These are phyloP conservation scores for Xylaria sp. DNA, from an alignment of 2,329 filamentous ascomycete species.

Conservation along the genomic window DNA sequence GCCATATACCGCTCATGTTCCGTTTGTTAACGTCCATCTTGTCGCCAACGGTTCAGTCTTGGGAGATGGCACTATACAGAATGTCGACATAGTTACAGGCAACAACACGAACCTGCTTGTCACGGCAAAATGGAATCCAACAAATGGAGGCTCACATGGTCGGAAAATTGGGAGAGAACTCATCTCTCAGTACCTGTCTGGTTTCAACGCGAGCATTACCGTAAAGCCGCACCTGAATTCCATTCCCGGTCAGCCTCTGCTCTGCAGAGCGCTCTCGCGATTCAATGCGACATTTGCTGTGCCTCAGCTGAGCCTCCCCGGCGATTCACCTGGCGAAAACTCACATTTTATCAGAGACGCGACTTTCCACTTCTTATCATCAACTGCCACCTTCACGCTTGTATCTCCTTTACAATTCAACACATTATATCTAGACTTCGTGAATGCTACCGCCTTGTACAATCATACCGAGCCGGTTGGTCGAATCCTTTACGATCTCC, in stretches of 20 bases:
- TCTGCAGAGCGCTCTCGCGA: slow-evolving; percentile 77
- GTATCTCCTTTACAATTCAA: slow-evolving; percentile 79
- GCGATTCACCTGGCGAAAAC: slow-evolving; percentile 56
- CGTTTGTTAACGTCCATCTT: slow-evolving; percentile 80
- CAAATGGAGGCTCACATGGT: slow-evolving; percentile 69
- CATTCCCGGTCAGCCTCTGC: slow-evolving; percentile 76
- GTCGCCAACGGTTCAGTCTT: slow-evolving; percentile 77
- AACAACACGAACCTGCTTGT: slow-evolving; percentile 76
- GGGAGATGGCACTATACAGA: slow-evolving; percentile 75
- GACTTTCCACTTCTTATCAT: slow-evolving; percentile 86
- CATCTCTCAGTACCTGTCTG: slow-evolving; percentile 87
- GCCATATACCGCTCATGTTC: slow-evolving; percentile 82
- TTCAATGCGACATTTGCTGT: slow-evolving; percentile 77
- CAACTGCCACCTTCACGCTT: slow-evolving; percentile 85
- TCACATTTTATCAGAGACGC: slow-evolving; percentile 84
- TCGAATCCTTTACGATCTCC: slow-evolving; percentile 76
- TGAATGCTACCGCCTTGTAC: slow-evolving; percentile 88
- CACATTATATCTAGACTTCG: slow-evolving; percentile 77
- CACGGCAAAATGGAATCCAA: slow-evolving; percentile 78
- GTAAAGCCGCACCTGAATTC: slow-evolving; percentile 75
- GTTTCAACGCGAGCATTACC: slow-evolving; percentile 83
- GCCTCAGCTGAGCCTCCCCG: slow-evolving; percentile 71
- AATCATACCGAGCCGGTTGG: slow-evolving; percentile 82
- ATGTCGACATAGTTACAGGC: slow-evolving; percentile 73
- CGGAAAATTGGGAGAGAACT: slow-evolving; percentile 73